A percentile compares a stretch with the other conserved stretches of the same genome.
These are phyloP conservation scores for Arthrobotrys sphaeroides DNA, from an alignment of 2,329 filamentous ascomycete species.

Conservation along the genomic window DNA sequence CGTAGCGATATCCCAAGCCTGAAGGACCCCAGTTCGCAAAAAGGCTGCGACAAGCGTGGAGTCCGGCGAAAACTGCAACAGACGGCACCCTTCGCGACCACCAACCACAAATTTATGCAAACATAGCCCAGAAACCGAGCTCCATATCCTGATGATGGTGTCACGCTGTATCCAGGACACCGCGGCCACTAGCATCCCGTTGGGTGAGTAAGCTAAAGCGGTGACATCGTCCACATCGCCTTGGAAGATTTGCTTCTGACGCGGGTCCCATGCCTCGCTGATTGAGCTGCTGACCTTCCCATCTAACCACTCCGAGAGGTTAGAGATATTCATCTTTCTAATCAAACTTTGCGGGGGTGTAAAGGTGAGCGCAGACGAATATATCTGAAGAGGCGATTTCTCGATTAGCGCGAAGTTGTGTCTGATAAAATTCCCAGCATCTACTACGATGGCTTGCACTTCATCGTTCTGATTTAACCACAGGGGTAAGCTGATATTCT, in stretches of 20 bases:
- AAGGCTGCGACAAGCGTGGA: not conserved
- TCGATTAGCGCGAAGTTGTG: not conserved
- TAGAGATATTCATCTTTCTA: not conserved
- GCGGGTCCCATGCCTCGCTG: not conserved
- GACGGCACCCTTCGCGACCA: too few species aligned
- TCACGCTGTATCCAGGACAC: not conserved
- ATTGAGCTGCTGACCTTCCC: not conserved
- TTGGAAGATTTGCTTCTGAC: not conserved
- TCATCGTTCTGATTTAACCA: not conserved
- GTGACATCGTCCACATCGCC: not conserved
- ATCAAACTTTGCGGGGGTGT: not conserved
- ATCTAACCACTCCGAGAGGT: not conserved
- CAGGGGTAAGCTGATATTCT: not conserved
- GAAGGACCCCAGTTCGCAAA: not conserved
- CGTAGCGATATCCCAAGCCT: not conserved
- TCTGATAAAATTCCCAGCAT: not conserved
- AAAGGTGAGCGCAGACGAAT: constrained; percentile 3
- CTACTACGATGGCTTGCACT: not conserved
- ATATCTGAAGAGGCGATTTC: not conserved
- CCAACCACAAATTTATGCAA: not conserved
- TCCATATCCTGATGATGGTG: not conserved
- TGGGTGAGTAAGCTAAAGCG: not conserved
- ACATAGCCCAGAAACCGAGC: not conserved
- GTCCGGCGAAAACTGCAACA: not conserved
- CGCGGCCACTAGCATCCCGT: not conserved